A percentile compares a stretch with the other conserved stretches of the same genome.
phyloP scores from a whole-genome alignment of 495 filamentous ascomycete species.

The Aspergillus incahuasiensis region DNA sequence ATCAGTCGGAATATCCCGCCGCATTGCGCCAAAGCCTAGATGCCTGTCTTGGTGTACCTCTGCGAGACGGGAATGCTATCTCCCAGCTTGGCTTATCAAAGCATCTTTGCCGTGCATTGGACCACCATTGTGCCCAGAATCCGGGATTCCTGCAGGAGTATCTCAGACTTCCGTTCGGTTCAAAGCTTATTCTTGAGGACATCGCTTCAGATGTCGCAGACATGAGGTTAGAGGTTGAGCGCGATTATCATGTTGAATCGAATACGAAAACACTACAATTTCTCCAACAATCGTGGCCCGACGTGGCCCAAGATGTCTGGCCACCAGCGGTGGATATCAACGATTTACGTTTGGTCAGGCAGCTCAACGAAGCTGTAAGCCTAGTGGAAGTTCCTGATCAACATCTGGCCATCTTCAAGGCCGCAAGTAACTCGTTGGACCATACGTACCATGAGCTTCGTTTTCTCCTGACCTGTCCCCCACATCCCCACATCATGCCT shows the following conservation, averaged over 20 bases:
- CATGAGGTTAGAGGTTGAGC: conserved; percentile 1
- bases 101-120: conserved; percentile 6
- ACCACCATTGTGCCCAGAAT: conserved; percentile 2
- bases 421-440: not conserved
- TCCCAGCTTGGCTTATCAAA: conserved; percentile 6
- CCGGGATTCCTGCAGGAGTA: conserved; percentile 2
- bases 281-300: conserved; percentile 5
- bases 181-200: conserved; percentile 5
- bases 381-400: not conserved
- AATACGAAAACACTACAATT: not conserved
- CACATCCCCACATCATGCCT: conserved; percentile 4
- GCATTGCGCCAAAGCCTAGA: conserved; percentile 3
- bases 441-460: conserved; percentile 9
- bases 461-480: conserved; percentile 1
- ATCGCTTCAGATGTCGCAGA: not conserved
- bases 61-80: conserved; percentile 5
- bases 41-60: conserved; percentile 4
- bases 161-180: conserved; percentile 3
- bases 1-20: conserved; percentile 2
- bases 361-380: conserved; percentile 5
- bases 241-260: not conserved
- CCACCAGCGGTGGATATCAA: conserved; percentile 3
- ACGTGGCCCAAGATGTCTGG: not conserved
- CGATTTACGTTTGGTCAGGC: not conserved
- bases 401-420: not conserved